These are phyloP conservation scores for Udeniomyces megalosporus DNA, from an alignment of 768 basidiomycete genomes.

Conservation along the genomic window DNA sequence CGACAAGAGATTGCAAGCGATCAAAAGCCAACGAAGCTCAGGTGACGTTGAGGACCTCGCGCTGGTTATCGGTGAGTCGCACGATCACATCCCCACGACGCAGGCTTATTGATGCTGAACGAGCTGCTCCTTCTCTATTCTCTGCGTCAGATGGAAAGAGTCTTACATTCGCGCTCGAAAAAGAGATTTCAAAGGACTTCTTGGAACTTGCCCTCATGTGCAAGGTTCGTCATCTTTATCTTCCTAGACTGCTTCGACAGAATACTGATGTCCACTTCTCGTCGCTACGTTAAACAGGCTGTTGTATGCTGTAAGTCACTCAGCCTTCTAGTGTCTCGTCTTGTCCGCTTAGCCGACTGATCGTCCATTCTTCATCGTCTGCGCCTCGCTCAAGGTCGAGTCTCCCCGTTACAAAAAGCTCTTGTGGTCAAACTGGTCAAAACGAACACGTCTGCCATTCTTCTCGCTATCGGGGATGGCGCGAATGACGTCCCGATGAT, in stretches of 20 bases:
- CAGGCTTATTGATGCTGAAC: too few species aligned
- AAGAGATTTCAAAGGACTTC: conserved; percentile 74
- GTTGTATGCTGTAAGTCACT: conserved; percentile 92
- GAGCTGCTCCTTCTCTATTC: background rate
- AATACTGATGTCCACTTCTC: background rate
- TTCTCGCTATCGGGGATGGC: conserved; percentile 94
- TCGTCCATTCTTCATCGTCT: too few species aligned
- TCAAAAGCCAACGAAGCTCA: conserved; percentile 76
- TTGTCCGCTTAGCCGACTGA: too few species aligned
- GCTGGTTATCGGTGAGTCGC: conserved; percentile 63
- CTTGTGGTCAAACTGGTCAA: conserved; percentile 97
- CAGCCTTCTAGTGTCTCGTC: too few species aligned
- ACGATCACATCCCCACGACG: background rate
- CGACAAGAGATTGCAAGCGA: conserved; percentile 70
- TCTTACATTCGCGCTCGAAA: conserved; percentile 78
- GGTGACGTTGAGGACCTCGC: conserved; percentile 93
- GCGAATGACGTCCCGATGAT: conserved; percentile 99
- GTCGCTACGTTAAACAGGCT: conserved; percentile 32
- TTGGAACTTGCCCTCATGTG: conserved; percentile 93
- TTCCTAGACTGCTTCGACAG: background rate
- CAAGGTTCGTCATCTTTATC: conserved; percentile 35
- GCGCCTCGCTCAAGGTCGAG: conserved; percentile 77
- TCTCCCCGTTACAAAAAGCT: conserved; percentile 93
- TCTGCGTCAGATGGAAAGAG: conserved; percentile 70
- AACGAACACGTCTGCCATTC: conserved; percentile 79